Conservation (phyloP, 768 basidiomycete genomes). For the Dioszegia hungarica region DNA sequence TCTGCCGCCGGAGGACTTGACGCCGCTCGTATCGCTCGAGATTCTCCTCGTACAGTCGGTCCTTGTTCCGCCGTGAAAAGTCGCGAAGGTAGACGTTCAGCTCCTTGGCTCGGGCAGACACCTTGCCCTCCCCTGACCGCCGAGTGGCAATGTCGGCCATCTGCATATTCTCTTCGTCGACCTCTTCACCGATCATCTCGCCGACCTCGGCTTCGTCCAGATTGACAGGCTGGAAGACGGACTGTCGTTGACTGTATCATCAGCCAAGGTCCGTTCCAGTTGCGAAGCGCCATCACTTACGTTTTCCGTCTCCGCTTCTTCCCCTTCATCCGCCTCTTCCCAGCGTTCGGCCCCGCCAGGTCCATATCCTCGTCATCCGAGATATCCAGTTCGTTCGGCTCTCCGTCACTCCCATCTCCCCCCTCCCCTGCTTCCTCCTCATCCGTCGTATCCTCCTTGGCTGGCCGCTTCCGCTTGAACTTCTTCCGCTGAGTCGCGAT, state of each 20-base stretch:
- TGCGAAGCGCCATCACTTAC: neutral
- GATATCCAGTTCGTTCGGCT: conserved; percentile 17
- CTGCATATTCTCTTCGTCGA: conserved; percentile 10
- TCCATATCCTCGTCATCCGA: neutral
- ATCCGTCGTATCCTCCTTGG: neutral
- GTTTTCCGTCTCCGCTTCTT: neutral
- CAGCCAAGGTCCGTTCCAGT: neutral
- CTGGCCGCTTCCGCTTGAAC: neutral
- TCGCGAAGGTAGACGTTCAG: conserved; percentile 7
- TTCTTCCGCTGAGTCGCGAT: neutral
- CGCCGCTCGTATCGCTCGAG: conserved; percentile 9
- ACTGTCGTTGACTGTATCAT: neutral
- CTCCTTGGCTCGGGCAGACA: conserved; percentile 13
- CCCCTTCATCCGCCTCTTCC: neutral
- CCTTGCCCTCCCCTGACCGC: conserved; percentile 6
- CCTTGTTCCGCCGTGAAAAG: neutral
- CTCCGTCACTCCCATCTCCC: conserved; percentile 10
- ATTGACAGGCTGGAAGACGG: conserved; percentile 1
- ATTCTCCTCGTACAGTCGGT: neutral
- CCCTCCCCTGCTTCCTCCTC: conserved; percentile 7
- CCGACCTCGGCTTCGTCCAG: conserved; percentile 5
- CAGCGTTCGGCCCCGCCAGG: neutral
- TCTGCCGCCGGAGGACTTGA: conserved; percentile 15
- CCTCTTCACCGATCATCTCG: conserved; percentile 18
- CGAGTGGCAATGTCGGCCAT: conserved; percentile 13